A percentile compares a stretch with the other conserved stretches of the same genome.
phyloP scores from a whole-genome alignment of 257 asterid genomes.

The Solanum tarapatanum region DNA sequence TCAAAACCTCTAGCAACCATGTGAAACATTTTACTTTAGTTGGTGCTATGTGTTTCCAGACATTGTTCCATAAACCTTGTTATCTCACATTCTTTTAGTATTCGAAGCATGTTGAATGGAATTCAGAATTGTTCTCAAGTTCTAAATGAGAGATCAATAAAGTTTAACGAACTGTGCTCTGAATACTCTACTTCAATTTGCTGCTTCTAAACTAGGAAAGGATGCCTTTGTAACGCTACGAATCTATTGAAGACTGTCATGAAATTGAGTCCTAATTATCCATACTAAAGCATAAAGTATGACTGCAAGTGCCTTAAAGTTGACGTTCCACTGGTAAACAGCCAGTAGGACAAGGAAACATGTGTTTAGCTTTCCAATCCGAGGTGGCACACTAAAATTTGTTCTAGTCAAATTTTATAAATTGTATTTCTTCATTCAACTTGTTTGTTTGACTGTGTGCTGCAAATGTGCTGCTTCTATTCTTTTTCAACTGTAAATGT shows the following conservation, averaged over 20 bases:
- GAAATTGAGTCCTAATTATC: not conserved
- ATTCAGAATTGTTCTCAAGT: not conserved
- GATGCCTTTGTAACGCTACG: not conserved
- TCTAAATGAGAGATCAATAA: not conserved
- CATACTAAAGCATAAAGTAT: not conserved
- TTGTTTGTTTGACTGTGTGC: not conserved
- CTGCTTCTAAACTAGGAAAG: not conserved
- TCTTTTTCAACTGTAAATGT: not conserved
- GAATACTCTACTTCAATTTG: not conserved
- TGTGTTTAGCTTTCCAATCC: not conserved
- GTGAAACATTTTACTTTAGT: not conserved
- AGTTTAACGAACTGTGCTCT: not conserved
- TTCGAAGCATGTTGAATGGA: not conserved
- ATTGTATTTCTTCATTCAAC: not conserved
- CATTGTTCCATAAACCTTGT: not conserved
- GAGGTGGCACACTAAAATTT: not conserved
- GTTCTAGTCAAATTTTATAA: not conserved
- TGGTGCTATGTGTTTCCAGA: not conserved
- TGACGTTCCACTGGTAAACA: not conserved
- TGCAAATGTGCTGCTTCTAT: not conserved
- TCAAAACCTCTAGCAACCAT: not conserved
- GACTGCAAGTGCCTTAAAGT: not conserved
- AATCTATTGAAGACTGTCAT: not conserved
- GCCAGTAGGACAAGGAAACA: not conserved
- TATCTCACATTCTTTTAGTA: not conserved